Base-by-base conservation (phyloP, 2,329 filamentous ascomycete species). In the Xylaria sp. region DNA sequence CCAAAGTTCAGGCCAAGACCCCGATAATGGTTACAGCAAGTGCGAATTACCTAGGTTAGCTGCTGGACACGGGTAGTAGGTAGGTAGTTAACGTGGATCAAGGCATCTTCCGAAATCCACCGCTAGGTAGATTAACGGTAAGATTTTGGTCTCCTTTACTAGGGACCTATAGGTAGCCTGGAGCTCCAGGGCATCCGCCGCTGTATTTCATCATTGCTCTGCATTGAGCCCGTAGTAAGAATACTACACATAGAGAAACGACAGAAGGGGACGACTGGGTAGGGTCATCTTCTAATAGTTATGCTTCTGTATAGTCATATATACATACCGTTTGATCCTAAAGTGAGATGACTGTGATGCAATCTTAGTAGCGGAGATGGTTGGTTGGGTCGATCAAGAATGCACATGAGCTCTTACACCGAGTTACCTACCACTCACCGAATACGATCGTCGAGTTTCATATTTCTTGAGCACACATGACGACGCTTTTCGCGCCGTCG, bases 11-110 rank as follows among this genome's bases (percentile, higher is more conserved):
- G 64, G 64, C 67, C 56, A 67, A 64, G 67, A 59, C 63, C 52
- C 41, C 23, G 67, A 50, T 44, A 51, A 65, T 69, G 67, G 64
- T 57, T 67, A 61, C 60, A 64, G 41, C 55, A 54, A 63, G 55
- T 60, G 59, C 63, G 54, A 57, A 67, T 60, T 61, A 44, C 63
- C 39, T 60, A 46, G 13, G 41, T 46, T 18, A n/a, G 25, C 37
- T 58, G 18, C 56, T 66, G 23, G 39, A 66, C 50, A 37, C 10
- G 7, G 31, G 52, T 28, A 28, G 28, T 28, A 28, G 51, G 28
- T 28, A 28, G 51, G 54, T 56, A 44, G 57, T 57, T 57, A 58
- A 46, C 41, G 64, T 66, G 41, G 51, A 66, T 66, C 58, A 61
- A 66, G 58, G 58, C 51, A 62, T 66, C 57, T 66, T 66, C 64